Evolutionary conservation across 768 basidiomycete species (phyloP).

Genomic region (Roridomyces roridus): DNA sequence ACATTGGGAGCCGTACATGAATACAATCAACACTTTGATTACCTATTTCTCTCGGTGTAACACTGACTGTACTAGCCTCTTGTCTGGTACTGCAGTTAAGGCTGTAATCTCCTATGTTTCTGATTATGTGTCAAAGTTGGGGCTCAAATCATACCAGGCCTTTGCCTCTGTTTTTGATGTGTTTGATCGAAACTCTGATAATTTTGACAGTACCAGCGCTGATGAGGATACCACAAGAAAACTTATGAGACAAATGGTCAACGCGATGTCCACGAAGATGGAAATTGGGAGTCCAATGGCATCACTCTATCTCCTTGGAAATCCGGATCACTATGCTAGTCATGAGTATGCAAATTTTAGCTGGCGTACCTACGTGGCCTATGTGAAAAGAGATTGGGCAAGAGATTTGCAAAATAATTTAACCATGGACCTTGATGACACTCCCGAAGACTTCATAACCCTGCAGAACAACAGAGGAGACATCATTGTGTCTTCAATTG

Average conservation of each 20-base stretch:
- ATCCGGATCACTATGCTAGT: slow-evolving; percentile 41
- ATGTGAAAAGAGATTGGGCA: not conserved
- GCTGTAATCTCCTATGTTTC: slow-evolving; percentile 4
- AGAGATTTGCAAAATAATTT: not conserved
- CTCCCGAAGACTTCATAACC: not conserved
- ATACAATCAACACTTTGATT: not conserved
- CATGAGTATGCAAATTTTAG: slow-evolving; percentile 34
- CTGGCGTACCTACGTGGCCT: slow-evolving; percentile 31
- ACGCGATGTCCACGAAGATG: slow-evolving; percentile 24
- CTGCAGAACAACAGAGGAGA: not conserved
- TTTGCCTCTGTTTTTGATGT: slow-evolving; percentile 5
- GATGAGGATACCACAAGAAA: slow-evolving; percentile 21
- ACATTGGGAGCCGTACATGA: not conserved
- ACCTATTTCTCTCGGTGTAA: slow-evolving; percentile 1
- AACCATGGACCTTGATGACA: no score
- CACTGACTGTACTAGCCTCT: slow-evolving; percentile 1
- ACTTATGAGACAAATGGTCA: slow-evolving; percentile 7
- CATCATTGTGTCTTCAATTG: slow-evolving; percentile 27
- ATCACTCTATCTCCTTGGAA: slow-evolving; percentile 34
- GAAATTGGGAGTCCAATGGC: slow-evolving; percentile 42
- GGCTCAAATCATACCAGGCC: slow-evolving; percentile 2
- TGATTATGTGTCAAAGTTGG: slow-evolving; percentile 6
- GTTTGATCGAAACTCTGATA: slow-evolving; percentile 26
- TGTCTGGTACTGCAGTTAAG: slow-evolving; percentile 7
- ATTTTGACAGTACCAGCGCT: not conserved